Evolutionary conservation across 306 rosid genomes (phyloP), one percentile per base, ranked within the genome.

Genomic region (Gynostemma pentaphyllum): DNA sequence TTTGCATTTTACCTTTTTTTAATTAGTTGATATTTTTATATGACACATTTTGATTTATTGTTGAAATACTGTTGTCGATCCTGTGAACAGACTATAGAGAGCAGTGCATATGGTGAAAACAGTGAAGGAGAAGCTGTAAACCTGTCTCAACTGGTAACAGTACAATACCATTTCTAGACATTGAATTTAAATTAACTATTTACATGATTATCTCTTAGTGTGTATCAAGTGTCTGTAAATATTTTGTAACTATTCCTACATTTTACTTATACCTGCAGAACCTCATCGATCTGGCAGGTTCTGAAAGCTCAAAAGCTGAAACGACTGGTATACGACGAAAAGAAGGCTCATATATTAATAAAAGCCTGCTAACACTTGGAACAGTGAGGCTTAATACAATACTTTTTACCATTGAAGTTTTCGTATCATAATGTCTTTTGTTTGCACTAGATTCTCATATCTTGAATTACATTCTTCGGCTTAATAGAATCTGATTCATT

Each of bases 281-380:
- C 83, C 95, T 94, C 82, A 89, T 94, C 76, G 99, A 94, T 86
- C 95, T 94, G 82, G 99, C 99, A 78, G 99, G 99, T 78, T 94
- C 99, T 51, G 99, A 94, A 82, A 94, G 99, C 78, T 94, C 99
- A 30, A 94, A 88, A 84, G 95, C 99, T 51, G 99, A 94, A 94
- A 94, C 99, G 59, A 89, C 88, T 71, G 99, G 99, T 44, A 59
- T 94, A 75, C 79, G 99, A 72, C 87, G 99, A 75, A 94, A 88
- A 82, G 99, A 94, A 78, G 99, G 99, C 63, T 94, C 99, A 45
- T 94, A 88, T 67, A 94, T 94, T 75, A 94, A 94, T 70, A 94
- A 86, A 81, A 94, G 99, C 76, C 83, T 94, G 66, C 86, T 94
- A 61, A 94, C 99, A 60, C 95, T 94, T 68, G 99, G 99, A 79